These are phyloP conservation scores for Terana coerulea DNA, from an alignment of 768 basidiomycete species.

Conservation along the genomic window DNA sequence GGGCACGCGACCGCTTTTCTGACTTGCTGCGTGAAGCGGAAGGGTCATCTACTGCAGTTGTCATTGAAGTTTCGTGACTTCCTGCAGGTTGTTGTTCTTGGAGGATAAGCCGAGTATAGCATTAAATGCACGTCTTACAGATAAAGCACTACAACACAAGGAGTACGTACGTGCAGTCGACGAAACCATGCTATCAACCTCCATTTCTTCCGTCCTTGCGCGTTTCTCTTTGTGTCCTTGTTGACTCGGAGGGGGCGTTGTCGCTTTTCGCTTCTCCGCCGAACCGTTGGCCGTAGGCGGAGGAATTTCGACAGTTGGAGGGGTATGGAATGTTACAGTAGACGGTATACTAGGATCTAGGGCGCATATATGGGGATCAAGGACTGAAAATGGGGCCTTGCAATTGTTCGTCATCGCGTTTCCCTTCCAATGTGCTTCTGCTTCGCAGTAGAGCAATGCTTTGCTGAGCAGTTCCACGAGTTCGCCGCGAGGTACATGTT, in stretches of 20 bases:
- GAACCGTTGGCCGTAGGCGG: slow-evolving; percentile 7
- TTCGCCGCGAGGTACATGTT: slow-evolving; percentile 78
- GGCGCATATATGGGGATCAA: slow-evolving; percentile 72
- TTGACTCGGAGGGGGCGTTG: slow-evolving; percentile 12
- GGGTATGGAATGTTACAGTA: slow-evolving; percentile 15
- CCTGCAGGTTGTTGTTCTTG: slow-evolving; percentile 4
- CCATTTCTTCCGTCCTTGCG: slow-evolving; percentile 37
- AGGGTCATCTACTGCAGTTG: not conserved
- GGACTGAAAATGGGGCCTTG: slow-evolving; percentile 67
- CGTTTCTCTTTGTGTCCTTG: slow-evolving; percentile 60
- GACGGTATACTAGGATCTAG: slow-evolving; percentile 36
- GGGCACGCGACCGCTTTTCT: not conserved
- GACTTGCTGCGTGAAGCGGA: not conserved
- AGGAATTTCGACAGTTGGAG: slow-evolving; percentile 6
- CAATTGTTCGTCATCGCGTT: slow-evolving; percentile 61
- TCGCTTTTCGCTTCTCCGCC: slow-evolving; percentile 22
- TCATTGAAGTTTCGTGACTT: not conserved
- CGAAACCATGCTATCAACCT: slow-evolving; percentile 33
- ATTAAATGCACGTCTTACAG: slow-evolving; percentile 9
- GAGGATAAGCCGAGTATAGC: slow-evolving; percentile 4
- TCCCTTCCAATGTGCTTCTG: slow-evolving; percentile 77
- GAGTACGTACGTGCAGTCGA: slow-evolving; percentile 27
- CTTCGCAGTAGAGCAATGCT: slow-evolving; percentile 76
- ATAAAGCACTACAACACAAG: not conserved
- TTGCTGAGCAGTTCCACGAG: slow-evolving; percentile 78